Evolutionary conservation across 805 yeast genomes (phyloP), one percentile per base, ranked within the genome.

Genomic region (Candida qinlingensis): DNA sequence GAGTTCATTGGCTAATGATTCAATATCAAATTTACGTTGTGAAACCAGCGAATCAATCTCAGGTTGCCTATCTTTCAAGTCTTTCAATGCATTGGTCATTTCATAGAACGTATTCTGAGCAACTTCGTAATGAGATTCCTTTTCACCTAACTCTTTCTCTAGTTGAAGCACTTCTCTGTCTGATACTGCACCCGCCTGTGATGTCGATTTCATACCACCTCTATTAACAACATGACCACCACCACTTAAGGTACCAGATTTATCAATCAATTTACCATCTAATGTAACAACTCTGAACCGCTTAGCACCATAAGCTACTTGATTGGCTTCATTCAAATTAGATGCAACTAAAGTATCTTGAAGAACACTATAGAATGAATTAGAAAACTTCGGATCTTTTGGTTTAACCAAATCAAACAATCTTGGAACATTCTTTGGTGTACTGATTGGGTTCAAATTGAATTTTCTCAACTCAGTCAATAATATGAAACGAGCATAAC

Each of bases 171-270:
- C 75, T 42, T 82, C 87, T 13, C 75, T 80, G 26, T 79, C 80
- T 4, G 83, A 72, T 11, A 76, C 63, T n/a, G 70, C 73, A 1
- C 69, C 57, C 5, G 69, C 67, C 19, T 77, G 72, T 1, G 60
- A 51, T 0, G 64, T 55, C 1, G 66, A 58, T 49, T 75, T 80
- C 96, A 94, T 89, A 3, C 85, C 83, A 6, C 98, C 99, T 44
- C 76, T 76, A 13, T 77, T 74, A 7, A 75, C 77, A 37, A 76
- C 71, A 47, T 74, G 77, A 46, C 98, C 99, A 68, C 99, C 99
- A 58, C 99, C 99, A 42, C 96, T 81, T 83, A 95, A 83, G 1
- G 97, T 87, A 66, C 99, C 99, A 2, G 96, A 86, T 12, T 84
- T 81, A 59, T 91, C 97, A 48, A 94, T 92, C 26, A 94, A 71